Evolutionary conservation across 2,329 filamentous ascomycete species (phyloP).

Genomic region (Boeremia exigua): DNA sequence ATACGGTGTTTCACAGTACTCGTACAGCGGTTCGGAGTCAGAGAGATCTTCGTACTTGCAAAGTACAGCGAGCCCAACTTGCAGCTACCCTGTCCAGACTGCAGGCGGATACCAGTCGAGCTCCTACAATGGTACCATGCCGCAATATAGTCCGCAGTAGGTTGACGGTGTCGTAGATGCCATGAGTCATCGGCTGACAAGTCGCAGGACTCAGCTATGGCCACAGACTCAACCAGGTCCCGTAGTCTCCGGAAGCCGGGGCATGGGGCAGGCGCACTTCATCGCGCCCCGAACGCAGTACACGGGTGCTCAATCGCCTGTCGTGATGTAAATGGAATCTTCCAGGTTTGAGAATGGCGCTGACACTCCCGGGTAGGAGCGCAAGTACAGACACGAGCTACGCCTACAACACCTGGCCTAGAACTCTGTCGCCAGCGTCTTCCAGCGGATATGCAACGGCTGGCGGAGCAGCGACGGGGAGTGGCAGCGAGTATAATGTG

Average conservation of each 20-base stretch:
- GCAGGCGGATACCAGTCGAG: neutral
- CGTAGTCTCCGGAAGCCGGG: neutral
- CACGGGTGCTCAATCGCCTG: neutral
- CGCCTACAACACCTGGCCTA: neutral
- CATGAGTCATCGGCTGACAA: neutral
- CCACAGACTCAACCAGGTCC: neutral
- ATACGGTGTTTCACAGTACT: neutral
- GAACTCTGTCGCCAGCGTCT: neutral
- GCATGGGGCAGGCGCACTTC: neutral
- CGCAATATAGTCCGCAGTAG: slow-evolving; percentile 2
- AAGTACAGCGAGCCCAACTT: neutral
- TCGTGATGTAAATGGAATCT: neutral
- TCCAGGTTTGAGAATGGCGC: neutral
- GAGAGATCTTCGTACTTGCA: neutral
- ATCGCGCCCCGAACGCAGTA: neutral
- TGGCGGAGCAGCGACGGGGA: neutral
- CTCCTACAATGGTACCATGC: neutral
- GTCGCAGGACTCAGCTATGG: neutral
- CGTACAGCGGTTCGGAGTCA: neutral
- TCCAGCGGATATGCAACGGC: neutral
- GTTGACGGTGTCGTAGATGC: neutral
- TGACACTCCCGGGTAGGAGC: neutral
- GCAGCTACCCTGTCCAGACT: neutral
- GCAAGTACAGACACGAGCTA: neutral
- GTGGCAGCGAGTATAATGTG: slow-evolving; percentile 11